Evolutionary conservation across 2,329 filamentous ascomycete species (phyloP).

Genomic region (Scolecobasidium constrictum): DNA sequence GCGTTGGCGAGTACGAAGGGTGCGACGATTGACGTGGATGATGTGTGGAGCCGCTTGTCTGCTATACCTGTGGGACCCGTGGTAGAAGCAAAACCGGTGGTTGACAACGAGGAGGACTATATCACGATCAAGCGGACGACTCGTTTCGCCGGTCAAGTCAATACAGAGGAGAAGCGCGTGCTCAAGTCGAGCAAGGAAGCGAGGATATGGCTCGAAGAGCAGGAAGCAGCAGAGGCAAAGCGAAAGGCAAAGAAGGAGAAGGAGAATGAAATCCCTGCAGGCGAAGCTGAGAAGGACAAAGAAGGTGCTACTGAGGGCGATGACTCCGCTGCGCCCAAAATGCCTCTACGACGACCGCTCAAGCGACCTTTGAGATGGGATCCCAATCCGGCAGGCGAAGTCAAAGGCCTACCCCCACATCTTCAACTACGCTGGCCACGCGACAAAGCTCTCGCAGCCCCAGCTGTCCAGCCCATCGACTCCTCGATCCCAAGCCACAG

Average conservation of each 20-base stretch:
- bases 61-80: constrained; percentile 28
- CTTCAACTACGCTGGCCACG: constrained; percentile 31
- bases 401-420: constrained; percentile 33
- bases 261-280: constrained; percentile 3
- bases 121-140: constrained; percentile 61
- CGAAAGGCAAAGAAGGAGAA: constrained; percentile 9
- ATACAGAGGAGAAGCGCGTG: constrained; percentile 62
- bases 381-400: constrained; percentile 35
- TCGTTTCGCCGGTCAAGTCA: constrained; percentile 62
- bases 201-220: constrained; percentile 37
- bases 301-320: constrained; percentile 22
- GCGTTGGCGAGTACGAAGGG: constrained; percentile 42
- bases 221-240: constrained; percentile 15
- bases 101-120: constrained; percentile 23
- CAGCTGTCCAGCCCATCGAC: not conserved
- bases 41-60: constrained; percentile 58
- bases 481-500: constrained; percentile 12
- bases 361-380: constrained; percentile 40
- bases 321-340: constrained; percentile 7
- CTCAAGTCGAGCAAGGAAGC: constrained; percentile 45
- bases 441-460: constrained; percentile 12
- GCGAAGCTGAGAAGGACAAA: constrained; percentile 19
- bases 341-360: constrained; percentile 26
- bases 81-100: constrained; percentile 14
- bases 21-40: constrained; percentile 61